Conservation (phyloP, 2,329 filamentous ascomycete genomes). For the Ramularia endophylla region DNA sequence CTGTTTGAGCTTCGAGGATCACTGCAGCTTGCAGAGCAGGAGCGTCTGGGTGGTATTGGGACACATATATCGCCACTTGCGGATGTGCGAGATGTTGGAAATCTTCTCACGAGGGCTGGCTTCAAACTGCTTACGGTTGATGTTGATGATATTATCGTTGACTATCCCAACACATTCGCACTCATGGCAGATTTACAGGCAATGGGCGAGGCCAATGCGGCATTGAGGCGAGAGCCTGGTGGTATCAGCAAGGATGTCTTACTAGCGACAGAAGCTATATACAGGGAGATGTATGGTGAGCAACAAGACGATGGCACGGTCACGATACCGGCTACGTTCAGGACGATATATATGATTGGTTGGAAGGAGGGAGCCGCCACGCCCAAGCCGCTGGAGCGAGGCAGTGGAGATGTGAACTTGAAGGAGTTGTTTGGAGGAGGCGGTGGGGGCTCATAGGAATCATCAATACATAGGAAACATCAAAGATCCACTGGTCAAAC, state of each 20-base stretch:
- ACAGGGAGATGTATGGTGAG: constrained; percentile 79
- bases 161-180: constrained; percentile 83
- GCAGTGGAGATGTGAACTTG: constrained; percentile 79
- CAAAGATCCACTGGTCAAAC: too few relatives aligned
- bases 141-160: constrained; percentile 93
- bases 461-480: too few relatives aligned
- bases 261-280: constrained; percentile 82
- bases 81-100: constrained; percentile 86
- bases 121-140: constrained; percentile 97
- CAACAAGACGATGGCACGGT: constrained; percentile 55
- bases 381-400: constrained; percentile 70
- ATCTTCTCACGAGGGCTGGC: constrained; percentile 75
- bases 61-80: constrained; percentile 88
- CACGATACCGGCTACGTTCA: constrained; percentile 75
- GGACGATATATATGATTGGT: constrained; percentile 97
- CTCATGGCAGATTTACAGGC: constrained; percentile 91
- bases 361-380: constrained; percentile 85
- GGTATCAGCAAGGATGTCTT: constrained; percentile 73
- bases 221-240: constrained; percentile 76
- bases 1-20: constrained; percentile 91
- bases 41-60: constrained; percentile 83
- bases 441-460: constrained; percentile 3
- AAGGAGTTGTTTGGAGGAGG: constrained; percentile 68
- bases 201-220: constrained; percentile 93
- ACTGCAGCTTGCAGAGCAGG: constrained; percentile 84